Evolutionary conservation across 345 rosid species (phyloP), one percentile per base, ranked within the genome.

Genomic region (Brassica nigra): DNA sequence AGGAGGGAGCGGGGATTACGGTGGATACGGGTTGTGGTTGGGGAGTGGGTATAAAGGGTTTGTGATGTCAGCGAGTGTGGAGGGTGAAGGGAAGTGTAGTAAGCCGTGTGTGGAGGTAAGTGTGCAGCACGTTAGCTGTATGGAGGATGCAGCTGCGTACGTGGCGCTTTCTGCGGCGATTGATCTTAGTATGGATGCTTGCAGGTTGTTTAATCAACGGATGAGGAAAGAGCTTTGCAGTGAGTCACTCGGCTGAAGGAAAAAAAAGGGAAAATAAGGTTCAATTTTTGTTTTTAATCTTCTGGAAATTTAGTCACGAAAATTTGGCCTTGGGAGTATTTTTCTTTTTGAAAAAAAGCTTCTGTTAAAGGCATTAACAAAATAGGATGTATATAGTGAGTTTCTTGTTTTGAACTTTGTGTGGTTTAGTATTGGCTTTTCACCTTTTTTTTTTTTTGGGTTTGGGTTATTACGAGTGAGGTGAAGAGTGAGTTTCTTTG

Each of bases 101-200:
- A 94, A 88, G 77, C 97, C 98, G 2, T 78, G 86, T 64, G 95
- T 94, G 77, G 92, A 94, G 84, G 91, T 94, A 4, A 85, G 97
- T 78, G 94, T 94, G 83, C 95, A 89, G 85, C 98, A 94, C 82
- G 97, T 94, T 86, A 88, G 67, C 58, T 94, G 98, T 81, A 84
- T 90, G 75, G 97, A 94, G 68, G 98, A 94, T 80, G 98, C 97
- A 6, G 98, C 98, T 33, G 91, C 96, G 57, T 92, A 74, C 85
- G 98, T 94, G 81, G 98, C 98, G 4, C 80, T 94, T 3, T 89
- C 97, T 2, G 98, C 97, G 6, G 97, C 98, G 76, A 77, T 94
- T 49, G 97, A 94, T 86, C 28, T 94, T 62, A 94, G 97, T 78
- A 88, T 94, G 91, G 98, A 94, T 71, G 98, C 98, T 4, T 94